These are phyloP conservation scores for Tricholoma furcatifolium DNA, from an alignment of 768 basidiomycete genomes.

Conservation along the genomic window DNA sequence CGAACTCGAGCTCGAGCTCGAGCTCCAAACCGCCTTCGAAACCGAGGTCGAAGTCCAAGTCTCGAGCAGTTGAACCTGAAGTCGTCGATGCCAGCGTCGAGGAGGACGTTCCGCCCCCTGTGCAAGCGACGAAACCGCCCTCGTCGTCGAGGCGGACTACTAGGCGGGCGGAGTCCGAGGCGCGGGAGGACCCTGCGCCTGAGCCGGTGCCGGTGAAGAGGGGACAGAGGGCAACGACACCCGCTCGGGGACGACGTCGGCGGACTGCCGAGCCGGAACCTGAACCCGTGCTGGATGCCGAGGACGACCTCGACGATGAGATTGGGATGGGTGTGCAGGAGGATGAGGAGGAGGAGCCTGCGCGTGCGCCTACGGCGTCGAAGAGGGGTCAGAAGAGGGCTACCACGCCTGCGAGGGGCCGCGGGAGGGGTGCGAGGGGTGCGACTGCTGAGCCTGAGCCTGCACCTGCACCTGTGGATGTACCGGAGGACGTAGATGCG, in stretches of 20 bases:
- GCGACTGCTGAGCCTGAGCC: constrained; percentile 9
- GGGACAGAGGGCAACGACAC: too few relatives aligned
- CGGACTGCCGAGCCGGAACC: too few relatives aligned
- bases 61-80: neutral
- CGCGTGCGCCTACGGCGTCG: too few relatives aligned
- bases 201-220: too few relatives aligned
- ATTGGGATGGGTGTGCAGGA: constrained; percentile 11
- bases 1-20: constrained; percentile 7
- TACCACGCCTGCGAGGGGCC: too few relatives aligned
- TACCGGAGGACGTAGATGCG: constrained; percentile 18
- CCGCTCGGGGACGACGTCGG: too few relatives aligned
- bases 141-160: too few relatives aligned
- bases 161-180: too few relatives aligned
- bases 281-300: neutral
- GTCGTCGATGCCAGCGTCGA: neutral
- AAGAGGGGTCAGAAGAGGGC: neutral
- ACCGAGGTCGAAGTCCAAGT: neutral
- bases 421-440: neutral
- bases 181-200: too few relatives aligned
- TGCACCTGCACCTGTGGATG: constrained; percentile 9
- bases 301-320: neutral
- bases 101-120: neutral
- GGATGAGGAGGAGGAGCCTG: too few relatives aligned
- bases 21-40: constrained; percentile 1
- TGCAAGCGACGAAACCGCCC: neutral